phyloP scores from a whole-genome alignment of 495 filamentous ascomycete species.

The Xylaria nigripes region DNA sequence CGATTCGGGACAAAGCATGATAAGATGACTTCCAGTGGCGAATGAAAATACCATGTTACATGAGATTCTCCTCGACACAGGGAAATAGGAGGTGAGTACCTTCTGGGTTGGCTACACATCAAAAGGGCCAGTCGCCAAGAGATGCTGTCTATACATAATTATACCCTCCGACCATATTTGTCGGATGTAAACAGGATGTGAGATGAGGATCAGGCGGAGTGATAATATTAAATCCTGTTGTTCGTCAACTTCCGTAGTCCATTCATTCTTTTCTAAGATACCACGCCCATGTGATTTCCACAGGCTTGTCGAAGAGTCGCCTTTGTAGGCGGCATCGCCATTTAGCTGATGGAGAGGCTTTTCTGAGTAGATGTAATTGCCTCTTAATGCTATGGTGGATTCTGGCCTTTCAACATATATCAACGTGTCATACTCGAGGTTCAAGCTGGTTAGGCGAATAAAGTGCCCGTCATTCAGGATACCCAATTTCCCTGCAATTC shows the following conservation, averaged over 20 bases:
- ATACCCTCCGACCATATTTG: neutral
- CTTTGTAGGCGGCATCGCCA: neutral
- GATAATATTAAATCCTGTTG: no score
- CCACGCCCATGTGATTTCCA: no score
- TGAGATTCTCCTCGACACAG: neutral
- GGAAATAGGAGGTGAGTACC: neutral
- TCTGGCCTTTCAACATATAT: no score
- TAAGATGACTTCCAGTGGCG: neutral
- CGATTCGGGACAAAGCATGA: conserved; percentile 5
- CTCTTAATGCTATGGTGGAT: no score
- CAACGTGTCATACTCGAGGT: no score
- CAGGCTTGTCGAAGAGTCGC: neutral
- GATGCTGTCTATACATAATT: neutral
- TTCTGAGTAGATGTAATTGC: no score
- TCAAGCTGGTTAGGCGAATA: no score
- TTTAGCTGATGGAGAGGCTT: no score
- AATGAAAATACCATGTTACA: neutral
- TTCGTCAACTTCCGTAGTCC: neutral
- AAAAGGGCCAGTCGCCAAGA: neutral
- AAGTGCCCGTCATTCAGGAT: no score
- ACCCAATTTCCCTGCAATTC: neutral
- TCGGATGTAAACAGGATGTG: neutral
- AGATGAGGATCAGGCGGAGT: neutral
- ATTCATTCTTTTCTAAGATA: neutral
- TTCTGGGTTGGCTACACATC: neutral